Percentiles rank a stretch among this genome's conserved stretches.
These are phyloP conservation scores for Ophiostoma piceae DNA, from an alignment of 2,329 filamentous ascomycete species.

Conservation along the genomic window DNA sequence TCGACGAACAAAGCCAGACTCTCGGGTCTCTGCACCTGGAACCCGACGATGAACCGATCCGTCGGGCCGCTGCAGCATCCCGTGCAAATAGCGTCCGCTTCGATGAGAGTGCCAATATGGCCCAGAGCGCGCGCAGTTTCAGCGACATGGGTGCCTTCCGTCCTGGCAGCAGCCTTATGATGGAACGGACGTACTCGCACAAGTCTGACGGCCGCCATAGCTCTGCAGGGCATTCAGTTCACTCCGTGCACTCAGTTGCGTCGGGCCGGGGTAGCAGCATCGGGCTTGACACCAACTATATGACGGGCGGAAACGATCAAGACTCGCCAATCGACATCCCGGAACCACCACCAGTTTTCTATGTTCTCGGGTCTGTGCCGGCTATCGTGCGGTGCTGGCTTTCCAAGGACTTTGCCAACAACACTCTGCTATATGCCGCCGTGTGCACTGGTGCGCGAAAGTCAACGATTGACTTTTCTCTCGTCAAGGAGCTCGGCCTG, in stretches of 20 bases:
- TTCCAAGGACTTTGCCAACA: constrained; percentile 82
- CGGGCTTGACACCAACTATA: constrained; percentile 69
- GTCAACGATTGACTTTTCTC: constrained; percentile 70
- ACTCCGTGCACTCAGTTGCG: constrained; percentile 63
- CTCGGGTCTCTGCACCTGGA: constrained; percentile 80
- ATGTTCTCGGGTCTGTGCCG: constrained; percentile 81
- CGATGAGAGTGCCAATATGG: constrained; percentile 87
- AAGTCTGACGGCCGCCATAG: constrained; percentile 94
- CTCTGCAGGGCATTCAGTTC: constrained; percentile 75
- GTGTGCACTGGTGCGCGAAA: constrained; percentile 87
- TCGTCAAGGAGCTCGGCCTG: constrained; percentile 70
- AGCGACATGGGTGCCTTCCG: constrained; percentile 74
- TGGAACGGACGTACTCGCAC: constrained; percentile 86
- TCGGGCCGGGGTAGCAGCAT: constrained; percentile 84
- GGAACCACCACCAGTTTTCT: constrained; percentile 74
- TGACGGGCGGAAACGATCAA: constrained; percentile 56
- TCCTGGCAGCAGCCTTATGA: constrained; percentile 78
- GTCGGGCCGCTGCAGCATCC: constrained; percentile 73
- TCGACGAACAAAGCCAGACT: constrained; percentile 79
- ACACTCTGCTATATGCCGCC: constrained; percentile 82
- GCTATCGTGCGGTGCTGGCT: constrained; percentile 96
- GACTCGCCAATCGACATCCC: constrained; percentile 67
- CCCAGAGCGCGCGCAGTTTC: constrained; percentile 72
- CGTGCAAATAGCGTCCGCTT: constrained; percentile 96
- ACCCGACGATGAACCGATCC: constrained; percentile 76